Conservation (phyloP, 164 flowering plant species). For the Berberis thunbergii region DNA sequence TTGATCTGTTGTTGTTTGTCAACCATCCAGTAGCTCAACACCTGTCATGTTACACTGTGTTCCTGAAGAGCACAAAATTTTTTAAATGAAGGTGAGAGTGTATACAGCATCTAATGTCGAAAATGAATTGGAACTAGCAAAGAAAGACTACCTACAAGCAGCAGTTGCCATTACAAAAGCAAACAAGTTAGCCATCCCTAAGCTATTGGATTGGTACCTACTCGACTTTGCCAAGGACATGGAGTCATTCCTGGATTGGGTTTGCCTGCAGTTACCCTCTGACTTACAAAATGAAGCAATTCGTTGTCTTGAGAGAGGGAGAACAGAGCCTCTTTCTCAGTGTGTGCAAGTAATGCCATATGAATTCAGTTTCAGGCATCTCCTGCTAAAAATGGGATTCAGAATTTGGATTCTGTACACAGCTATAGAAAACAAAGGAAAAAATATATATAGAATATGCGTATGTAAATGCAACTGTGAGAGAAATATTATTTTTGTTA, state of each 20-base stretch:
- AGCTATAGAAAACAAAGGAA: slow-evolving; percentile 14
- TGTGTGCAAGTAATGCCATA: slow-evolving; percentile 59
- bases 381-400: slow-evolving; percentile 23
- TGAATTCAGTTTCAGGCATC: slow-evolving; percentile 81
- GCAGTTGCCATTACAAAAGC: slow-evolving; percentile 51
- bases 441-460: slow-evolving; percentile 1
- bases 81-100: slow-evolving; percentile 53
- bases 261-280: slow-evolving; percentile 75
- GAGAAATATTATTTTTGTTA: slow-evolving; percentile 4
- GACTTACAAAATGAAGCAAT: slow-evolving; percentile 57
- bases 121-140: slow-evolving; percentile 66
- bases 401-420: slow-evolving; percentile 21
- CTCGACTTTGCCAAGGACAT: slow-evolving; percentile 84
- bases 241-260: slow-evolving; percentile 84
- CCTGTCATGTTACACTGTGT: too few species aligned
- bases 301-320: slow-evolving; percentile 55
- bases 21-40: too few species aligned
- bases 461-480: slow-evolving; percentile 16
- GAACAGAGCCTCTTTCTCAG: slow-evolving; percentile 32
- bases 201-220: slow-evolving; percentile 81
- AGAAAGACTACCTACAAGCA: slow-evolving; percentile 71
- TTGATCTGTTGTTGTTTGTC: too few species aligned
- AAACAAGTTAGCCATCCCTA: slow-evolving; percentile 47
- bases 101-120: slow-evolving; percentile 69
- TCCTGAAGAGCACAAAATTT: not conserved